Base-by-base conservation (phyloP, 148 eudicot species). In the Mesembryanthemum crystallinum region DNA sequence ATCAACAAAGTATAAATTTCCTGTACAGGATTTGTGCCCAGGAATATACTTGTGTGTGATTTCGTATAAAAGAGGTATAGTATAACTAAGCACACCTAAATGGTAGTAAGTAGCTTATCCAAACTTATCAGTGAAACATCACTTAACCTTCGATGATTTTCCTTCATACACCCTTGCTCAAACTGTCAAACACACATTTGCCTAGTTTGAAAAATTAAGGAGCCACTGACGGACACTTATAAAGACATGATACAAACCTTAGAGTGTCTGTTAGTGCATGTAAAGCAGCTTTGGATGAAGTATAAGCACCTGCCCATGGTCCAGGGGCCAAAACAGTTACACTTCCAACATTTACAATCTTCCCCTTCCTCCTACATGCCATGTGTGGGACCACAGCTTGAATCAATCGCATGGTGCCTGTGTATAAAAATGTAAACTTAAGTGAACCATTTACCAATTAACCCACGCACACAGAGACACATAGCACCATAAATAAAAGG, bases 311-410 rank as follows among this genome's bases (percentile, higher is more conserved):
- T 73, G 85, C 85, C 98, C 98, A 94, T 23, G 98, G 98, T 66
- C 86, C 82, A 35, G 98, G 91, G 59, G 85, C 89, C 85, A 91
- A 75, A 37, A 61, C 97, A 45, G 87, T 70, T 57, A 90, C 85
- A 82, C 98, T 94, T 75, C 95, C 98, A 65, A 91, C 69, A 78
- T 94, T 94, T 42, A 94, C 98, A 59, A 94, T 91, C 80, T 88
- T 94, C 23, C 98, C 98, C 76, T 83, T 86, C 84, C 73, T 88
- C 79, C 91, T 88, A 57, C 82, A 82, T 71, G 87, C 89, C 98
- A 94, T 94, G 80, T 89, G 91, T 57, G 98, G 98, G 15, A 90
- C 90, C 71, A 91, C 98, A 61, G 97, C 90, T 84, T 94, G 98
- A 55, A 94, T 87, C 85, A 94, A 72, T 81, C 97, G 87, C 81